Evolutionary conservation across 1,284 basidiomycete genomes (phyloP).

Genomic region (Irpex lacteus): DNA sequence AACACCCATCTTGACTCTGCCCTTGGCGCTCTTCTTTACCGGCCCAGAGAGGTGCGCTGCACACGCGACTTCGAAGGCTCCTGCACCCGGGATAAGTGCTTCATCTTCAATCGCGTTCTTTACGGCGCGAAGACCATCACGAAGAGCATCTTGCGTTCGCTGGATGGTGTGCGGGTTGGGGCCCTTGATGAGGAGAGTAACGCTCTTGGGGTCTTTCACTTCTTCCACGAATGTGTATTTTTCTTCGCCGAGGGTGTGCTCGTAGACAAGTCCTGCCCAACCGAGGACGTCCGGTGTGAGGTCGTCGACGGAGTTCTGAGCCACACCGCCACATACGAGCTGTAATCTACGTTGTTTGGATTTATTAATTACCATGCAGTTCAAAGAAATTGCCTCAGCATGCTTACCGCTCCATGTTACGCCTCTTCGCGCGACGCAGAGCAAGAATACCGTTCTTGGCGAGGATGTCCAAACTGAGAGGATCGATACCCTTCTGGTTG

Average conservation of each 20-base stretch:
- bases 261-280: slow-evolving; percentile 98
- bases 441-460: slow-evolving; percentile 98
- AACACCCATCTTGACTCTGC: slow-evolving; percentile 96
- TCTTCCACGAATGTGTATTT: slow-evolving; percentile 99
- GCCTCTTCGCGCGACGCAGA: slow-evolving; percentile 91
- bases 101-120: slow-evolving; percentile 97
- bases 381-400: not conserved
- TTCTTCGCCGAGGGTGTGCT: slow-evolving; percentile 98
- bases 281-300: slow-evolving; percentile 89
- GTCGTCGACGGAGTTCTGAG: slow-evolving; percentile 98
- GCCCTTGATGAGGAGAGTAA: slow-evolving; percentile 97
- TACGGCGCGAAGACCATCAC: slow-evolving; percentile 94
- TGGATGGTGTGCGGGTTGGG: slow-evolving; percentile 96
- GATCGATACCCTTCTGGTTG: slow-evolving; percentile 99
- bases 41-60: slow-evolving; percentile 79
- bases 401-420: slow-evolving; percentile 92
- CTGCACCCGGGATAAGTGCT: slow-evolving; percentile 88
- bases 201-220: slow-evolving; percentile 94
- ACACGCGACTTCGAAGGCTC: slow-evolving; percentile 97
- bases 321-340: slow-evolving; percentile 91
- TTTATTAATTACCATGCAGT: slow-evolving; percentile 1
- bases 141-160: slow-evolving; percentile 96
- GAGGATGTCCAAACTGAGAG: slow-evolving; percentile 93
- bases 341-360: slow-evolving; percentile 60
- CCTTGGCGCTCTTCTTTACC: slow-evolving; percentile 87